phyloP scores from a whole-genome alignment of 1,284 basidiomycete genomes.

The Sanghuangporus weigelae region DNA sequence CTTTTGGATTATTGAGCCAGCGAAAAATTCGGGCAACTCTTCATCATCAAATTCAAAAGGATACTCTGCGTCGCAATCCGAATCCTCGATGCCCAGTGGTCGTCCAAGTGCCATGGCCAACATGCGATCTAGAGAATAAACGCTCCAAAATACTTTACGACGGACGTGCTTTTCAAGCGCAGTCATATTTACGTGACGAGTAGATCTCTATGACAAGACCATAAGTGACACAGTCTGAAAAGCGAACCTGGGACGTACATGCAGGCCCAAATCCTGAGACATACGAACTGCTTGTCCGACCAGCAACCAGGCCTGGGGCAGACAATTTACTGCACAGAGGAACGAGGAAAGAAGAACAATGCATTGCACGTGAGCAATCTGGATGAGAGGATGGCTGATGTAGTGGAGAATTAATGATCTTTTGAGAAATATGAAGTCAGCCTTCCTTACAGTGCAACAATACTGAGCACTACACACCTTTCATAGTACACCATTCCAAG shows the following conservation, averaged over 20 bases:
- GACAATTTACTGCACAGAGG: slow-evolving; percentile 83
- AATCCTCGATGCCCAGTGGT: slow-evolving; percentile 73
- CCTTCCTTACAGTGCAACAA: slow-evolving; percentile 21
- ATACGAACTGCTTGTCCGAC: slow-evolving; percentile 83
- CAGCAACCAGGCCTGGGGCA: slow-evolving; percentile 87
- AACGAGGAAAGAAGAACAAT: slow-evolving; percentile 84
- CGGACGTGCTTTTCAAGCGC: slow-evolving; percentile 83
- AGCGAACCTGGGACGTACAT: slow-evolving; percentile 49
- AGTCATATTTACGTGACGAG: slow-evolving; percentile 62
- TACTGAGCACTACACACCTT: slow-evolving; percentile 44
- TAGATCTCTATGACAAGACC: slow-evolving; percentile 57
- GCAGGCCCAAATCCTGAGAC: slow-evolving; percentile 84
- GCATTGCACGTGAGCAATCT: slow-evolving; percentile 82
- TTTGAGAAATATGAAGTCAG: slow-evolving; percentile 18
- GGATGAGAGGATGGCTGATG: slow-evolving; percentile 77
- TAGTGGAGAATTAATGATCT: slow-evolving; percentile 86
- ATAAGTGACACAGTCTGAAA: slow-evolving; percentile 16
- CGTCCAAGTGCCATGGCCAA: slow-evolving; percentile 82
- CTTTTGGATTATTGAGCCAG: slow-evolving; percentile 49
- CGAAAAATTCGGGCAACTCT: slow-evolving; percentile 64
- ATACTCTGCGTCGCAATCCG: slow-evolving; percentile 77
- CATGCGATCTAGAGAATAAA: slow-evolving; percentile 86
- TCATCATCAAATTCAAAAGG: slow-evolving; percentile 82
- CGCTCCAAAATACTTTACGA: slow-evolving; percentile 87
- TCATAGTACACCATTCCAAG: slow-evolving; percentile 86